Conservation (phyloP, 768 basidiomycete genomes). For the Chalciporus pseudorubinellus region DNA sequence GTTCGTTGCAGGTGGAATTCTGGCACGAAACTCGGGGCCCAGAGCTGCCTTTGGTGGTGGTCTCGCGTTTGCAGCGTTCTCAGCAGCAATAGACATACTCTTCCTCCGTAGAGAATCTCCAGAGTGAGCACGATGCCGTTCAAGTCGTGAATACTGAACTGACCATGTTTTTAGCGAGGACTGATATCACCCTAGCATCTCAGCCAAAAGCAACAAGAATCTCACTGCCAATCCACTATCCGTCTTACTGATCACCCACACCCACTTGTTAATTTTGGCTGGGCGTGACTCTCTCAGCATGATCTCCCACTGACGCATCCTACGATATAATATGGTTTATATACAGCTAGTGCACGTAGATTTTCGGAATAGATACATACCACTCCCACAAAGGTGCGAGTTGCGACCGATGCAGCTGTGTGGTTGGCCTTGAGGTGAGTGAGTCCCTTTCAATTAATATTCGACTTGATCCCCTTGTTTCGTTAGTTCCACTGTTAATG, state of each 20-base stretch:
- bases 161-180: slow-evolving; percentile 36
- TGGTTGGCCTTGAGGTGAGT: too few relatives aligned
- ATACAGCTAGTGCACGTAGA: neutral
- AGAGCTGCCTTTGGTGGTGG: slow-evolving; percentile 87
- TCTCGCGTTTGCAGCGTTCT: slow-evolving; percentile 90
- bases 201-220: too few relatives aligned
- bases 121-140: slow-evolving; percentile 50
- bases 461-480: too few relatives aligned
- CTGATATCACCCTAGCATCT: slow-evolving; percentile 16
- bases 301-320: neutral
- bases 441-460: too few relatives aligned
- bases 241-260: too few relatives aligned
- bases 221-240: too few relatives aligned
- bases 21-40: slow-evolving; percentile 85
- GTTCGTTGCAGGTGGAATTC: slow-evolving; percentile 82
- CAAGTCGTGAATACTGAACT: slow-evolving; percentile 10
- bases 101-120: slow-evolving; percentile 79
- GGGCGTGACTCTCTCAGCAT: neutral
- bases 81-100: slow-evolving; percentile 73
- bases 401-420: too few relatives aligned
- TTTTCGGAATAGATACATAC: neutral
- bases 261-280: too few relatives aligned
- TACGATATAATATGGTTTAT: neutral
- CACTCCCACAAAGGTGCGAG: neutral
- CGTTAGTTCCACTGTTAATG: too few relatives aligned